Percentiles rank a stretch among this genome's conserved stretches.
Evolutionary conservation across 176 grass and related monocot species (phyloP).

Genomic region (Oryza brachyantha): DNA sequence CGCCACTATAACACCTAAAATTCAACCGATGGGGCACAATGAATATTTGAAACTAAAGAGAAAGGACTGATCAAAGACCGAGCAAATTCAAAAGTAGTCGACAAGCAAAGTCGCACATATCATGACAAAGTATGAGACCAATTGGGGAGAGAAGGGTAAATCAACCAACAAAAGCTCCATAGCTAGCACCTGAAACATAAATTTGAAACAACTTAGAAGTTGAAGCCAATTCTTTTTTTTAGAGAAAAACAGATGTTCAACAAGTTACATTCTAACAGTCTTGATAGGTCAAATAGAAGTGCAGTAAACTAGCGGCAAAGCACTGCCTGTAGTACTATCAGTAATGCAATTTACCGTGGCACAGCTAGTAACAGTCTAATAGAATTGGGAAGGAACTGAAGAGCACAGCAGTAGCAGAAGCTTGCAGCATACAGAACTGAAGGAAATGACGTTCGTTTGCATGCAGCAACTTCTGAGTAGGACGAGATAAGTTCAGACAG

Average conservation of each 20-base stretch:
- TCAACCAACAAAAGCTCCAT: background rate
- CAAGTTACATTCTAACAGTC: background rate
- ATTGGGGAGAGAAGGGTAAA: background rate
- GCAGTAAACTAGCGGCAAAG: no score
- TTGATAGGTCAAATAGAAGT: background rate
- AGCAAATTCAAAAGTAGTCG: background rate
- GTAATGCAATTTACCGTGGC: background rate
- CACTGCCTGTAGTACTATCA: no score
- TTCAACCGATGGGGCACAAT: background rate
- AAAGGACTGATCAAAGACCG: background rate
- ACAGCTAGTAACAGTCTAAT: background rate
- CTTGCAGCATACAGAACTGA: background rate
- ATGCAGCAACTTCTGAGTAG: background rate
- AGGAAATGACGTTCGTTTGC: background rate
- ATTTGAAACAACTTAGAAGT: background rate
- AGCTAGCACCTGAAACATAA: background rate
- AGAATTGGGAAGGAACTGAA: background rate
- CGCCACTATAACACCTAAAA: background rate
- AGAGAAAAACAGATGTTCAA: background rate
- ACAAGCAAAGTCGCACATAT: background rate
- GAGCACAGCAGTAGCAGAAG: background rate
- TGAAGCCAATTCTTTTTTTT: background rate
- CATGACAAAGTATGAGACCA: background rate
- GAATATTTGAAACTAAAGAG: background rate
- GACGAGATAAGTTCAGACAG: background rate